Evolutionary conservation across 2,329 filamentous ascomycete species (phyloP).

Genomic region (Hymenoscyphus occultus): DNA sequence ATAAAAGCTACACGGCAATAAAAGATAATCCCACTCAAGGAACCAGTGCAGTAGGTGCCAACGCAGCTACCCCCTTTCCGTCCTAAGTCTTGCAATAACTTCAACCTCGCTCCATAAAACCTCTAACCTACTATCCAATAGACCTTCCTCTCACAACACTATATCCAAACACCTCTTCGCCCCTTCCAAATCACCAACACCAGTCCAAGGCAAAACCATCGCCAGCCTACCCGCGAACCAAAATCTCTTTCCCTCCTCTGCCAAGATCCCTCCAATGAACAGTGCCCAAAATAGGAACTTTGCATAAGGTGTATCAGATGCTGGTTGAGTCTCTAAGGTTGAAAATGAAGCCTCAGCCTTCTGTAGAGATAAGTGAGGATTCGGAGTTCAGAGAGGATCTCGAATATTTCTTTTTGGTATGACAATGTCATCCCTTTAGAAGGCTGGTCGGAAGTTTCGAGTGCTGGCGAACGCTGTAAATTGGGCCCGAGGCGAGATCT

Average conservation of each 20-base stretch:
- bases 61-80: background rate
- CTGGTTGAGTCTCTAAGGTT: background rate
- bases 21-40: background rate
- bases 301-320: background rate
- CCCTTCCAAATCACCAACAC: background rate
- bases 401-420: background rate
- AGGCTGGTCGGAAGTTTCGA: background rate
- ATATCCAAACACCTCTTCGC: constrained; percentile 1
- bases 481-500: background rate
- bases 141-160: background rate
- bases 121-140: background rate
- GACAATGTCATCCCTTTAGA: background rate
- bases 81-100: background rate
- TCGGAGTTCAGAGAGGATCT: background rate
- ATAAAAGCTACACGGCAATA: no score
- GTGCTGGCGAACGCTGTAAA: background rate
- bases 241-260: background rate
- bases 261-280: constrained; percentile 7
- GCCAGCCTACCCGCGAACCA: constrained; percentile 7
- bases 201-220: constrained; percentile 9
- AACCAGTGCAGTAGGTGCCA: background rate
- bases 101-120: constrained; percentile 5
- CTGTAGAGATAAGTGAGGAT: background rate
- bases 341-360: background rate
- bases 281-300: constrained; percentile 7